Evolutionary conservation across 1,284 basidiomycete genomes (phyloP).

Genomic region (Earliella scabrosa): DNA sequence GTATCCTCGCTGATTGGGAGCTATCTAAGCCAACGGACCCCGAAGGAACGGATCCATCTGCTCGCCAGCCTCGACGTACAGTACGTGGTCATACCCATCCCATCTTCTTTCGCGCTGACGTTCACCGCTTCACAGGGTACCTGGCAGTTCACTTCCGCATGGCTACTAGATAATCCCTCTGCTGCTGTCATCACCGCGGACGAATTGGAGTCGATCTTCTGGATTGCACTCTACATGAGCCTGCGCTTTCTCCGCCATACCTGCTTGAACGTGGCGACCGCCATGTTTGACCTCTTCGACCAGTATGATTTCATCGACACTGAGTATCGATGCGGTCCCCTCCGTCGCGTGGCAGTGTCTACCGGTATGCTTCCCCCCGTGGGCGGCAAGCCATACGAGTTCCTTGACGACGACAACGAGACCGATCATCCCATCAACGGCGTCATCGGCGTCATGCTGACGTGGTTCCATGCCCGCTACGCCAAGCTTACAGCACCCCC

Average conservation of each 20-base stretch:
- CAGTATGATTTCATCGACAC: neutral
- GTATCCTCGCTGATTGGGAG: constrained; percentile 2
- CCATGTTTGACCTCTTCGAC: constrained; percentile 7
- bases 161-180: neutral
- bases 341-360: neutral
- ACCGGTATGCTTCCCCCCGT: neutral
- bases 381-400: neutral
- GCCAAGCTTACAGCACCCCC: neutral
- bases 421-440: neutral
- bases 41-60: neutral
- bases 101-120: neutral
- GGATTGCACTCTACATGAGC: constrained; percentile 5
- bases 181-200: constrained; percentile 7
- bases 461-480: neutral
- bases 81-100: neutral
- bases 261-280: neutral
- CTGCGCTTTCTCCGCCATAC: constrained; percentile 11
- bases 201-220: constrained; percentile 17
- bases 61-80: neutral
- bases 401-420: neutral
- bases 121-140: constrained; percentile 1
- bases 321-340: neutral
- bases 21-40: neutral
- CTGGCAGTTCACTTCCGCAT: constrained; percentile 14
- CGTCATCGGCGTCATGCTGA: neutral